Base-by-base conservation (phyloP, 2,329 filamentous ascomycete genomes). In the Alternaria alternata region DNA sequence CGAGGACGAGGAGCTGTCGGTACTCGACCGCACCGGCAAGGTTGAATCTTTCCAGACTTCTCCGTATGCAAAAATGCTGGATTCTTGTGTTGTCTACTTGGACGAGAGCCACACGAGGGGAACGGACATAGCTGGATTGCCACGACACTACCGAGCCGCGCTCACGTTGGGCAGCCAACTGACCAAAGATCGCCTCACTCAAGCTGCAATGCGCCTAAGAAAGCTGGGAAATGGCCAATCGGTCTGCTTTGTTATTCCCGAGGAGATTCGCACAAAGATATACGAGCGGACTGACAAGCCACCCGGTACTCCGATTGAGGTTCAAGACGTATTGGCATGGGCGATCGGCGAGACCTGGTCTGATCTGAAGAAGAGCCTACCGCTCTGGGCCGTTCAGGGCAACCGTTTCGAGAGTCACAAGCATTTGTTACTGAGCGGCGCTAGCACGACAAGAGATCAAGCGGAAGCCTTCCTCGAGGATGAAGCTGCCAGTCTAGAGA, bases 41-140 rank as follows among this genome's bases (percentile, higher is more conserved):
- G 64, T 82, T 0, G 84, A 88, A 38, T 69, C 76, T 0, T 79
- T 93, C 0, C 81, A 84, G 4, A 82, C 79, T 0, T 93, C 91
- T 0, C 83, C 88, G 0, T 92, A 86, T 65, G 75, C 79, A 0
- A 79, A 81, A 0, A 83, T 88, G 6, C 75, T 90, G 0, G 85
- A 87, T 5, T 65, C 65, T 0, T 93, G 90, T 55, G 72, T 91
- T 0, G 81, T 93, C 0, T 93, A 88, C 54, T 80, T 94, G 0
- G 90, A 93, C 51, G 87, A 93, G 58, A 84, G 85, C 0, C 90
- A 93, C 62, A 91, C 90, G 0, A 76, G 90, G 61, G 90, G 91
- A 0, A 92, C 85, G 0, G 90, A 94, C 63, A 70, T 93, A 0
- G 30, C 46, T 0, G 85, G 84, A 34, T 75, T 92, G 0, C 90